phyloP scores from a whole-genome alignment of 352 stramenopile species.

The Elongisporangium senticosum region DNA sequence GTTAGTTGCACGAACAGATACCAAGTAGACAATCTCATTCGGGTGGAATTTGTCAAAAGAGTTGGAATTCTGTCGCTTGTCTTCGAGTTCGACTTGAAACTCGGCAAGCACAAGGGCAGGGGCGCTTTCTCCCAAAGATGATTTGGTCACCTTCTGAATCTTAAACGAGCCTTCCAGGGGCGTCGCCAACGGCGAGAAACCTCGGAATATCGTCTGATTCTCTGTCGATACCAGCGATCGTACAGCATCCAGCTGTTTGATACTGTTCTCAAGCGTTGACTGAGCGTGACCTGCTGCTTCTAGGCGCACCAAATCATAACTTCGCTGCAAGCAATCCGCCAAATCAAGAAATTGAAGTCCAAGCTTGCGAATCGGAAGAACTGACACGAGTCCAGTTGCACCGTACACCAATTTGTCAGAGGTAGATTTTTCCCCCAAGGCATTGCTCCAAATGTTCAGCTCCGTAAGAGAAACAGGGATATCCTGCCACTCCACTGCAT shows the following conservation, averaged over 20 bases:
- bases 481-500: conserved; percentile 12
- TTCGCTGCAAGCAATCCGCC: conserved; percentile 91
- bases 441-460: conserved; percentile 81
- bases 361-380: conserved; percentile 92
- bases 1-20: conserved; percentile 65
- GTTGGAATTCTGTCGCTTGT: conserved; percentile 32
- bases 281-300: conserved; percentile 87
- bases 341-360: conserved; percentile 94
- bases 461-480: conserved; percentile 74
- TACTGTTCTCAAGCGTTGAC: conserved; percentile 77
- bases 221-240: conserved; percentile 28
- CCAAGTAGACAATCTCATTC: conserved; percentile 94
- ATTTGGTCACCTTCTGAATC: conserved; percentile 85
- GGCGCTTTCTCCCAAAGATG: conserved; percentile 82
- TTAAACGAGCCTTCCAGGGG: conserved; percentile 30
- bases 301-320: conserved; percentile 88
- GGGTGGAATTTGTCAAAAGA: conserved; percentile 88
- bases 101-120: conserved; percentile 84
- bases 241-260: conserved; percentile 66
- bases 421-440: conserved; percentile 23
- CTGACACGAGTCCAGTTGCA: conserved; percentile 35
- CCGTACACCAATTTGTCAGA: conserved; percentile 19
- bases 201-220: conserved; percentile 55
- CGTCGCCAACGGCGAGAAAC: conserved; percentile 36
- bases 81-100: conserved; percentile 79